Percentiles rank a stretch among this genome's conserved stretches.
Conservation (phyloP, 1,139 yeast genomes). For the Nakaseomyces nivariensis region DNA sequence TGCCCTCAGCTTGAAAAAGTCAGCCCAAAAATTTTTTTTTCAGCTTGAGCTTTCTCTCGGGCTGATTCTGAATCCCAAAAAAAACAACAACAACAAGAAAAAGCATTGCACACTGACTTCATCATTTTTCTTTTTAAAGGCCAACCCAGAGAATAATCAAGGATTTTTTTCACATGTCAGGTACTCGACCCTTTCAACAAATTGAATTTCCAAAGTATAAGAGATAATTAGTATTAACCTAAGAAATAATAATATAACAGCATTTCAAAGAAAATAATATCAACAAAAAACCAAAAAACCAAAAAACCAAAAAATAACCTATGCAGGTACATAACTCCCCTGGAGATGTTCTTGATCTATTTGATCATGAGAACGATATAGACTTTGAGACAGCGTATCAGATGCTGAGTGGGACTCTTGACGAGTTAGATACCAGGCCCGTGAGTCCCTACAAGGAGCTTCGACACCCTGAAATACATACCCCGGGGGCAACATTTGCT, state of each 20-base stretch:
- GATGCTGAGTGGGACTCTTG: slow-evolving; percentile 13
- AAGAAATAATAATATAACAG: too few relatives aligned
- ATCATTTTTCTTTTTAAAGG: too few relatives aligned
- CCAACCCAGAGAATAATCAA: too few relatives aligned
- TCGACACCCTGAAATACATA: neutral
- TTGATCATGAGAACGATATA: slow-evolving; percentile 25
- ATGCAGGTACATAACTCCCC: slow-evolving; percentile 2
- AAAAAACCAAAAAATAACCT: neutral
- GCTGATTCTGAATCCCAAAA: too few relatives aligned
- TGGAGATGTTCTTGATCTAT: slow-evolving; percentile 11
- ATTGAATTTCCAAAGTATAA: too few relatives aligned
- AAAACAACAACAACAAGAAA: too few relatives aligned
- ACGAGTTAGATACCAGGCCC: neutral
- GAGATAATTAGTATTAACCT: too few relatives aligned
- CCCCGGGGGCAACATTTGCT: neutral
- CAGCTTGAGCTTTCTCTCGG: neutral
- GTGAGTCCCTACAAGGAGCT: neutral
- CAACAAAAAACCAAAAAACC: neutral
- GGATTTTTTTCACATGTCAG: too few relatives aligned
- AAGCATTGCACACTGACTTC: too few relatives aligned
- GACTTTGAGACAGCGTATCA: slow-evolving; percentile 30
- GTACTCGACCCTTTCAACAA: neutral
- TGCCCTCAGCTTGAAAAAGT: neutral
- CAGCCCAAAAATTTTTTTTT: neutral
- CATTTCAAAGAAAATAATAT: too few relatives aligned